Evolutionary conservation across 805 yeast genomes (phyloP).

Genomic region (Candida michaelii): DNA sequence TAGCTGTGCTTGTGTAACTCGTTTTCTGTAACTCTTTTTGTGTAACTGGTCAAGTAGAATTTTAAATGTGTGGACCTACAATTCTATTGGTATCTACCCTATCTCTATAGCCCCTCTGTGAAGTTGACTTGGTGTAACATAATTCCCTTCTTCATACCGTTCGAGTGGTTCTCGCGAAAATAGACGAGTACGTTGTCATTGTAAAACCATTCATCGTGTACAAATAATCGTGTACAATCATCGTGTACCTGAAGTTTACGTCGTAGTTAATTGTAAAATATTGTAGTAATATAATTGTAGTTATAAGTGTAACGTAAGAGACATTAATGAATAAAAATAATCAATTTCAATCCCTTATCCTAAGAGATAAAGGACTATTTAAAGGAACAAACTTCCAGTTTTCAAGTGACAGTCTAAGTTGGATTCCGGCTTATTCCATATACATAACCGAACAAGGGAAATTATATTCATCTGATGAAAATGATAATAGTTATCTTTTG

Average conservation of each 20-base stretch:
- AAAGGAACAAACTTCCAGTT: conserved; percentile 32
- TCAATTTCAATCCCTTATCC: conserved; percentile 25
- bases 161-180: neutral
- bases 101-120: too few relatives aligned
- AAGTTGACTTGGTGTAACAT: too few relatives aligned
- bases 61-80: too few relatives aligned
- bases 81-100: too few relatives aligned
- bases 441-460: conserved; percentile 34
- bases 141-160: too few relatives aligned
- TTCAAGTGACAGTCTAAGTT: conserved; percentile 37
- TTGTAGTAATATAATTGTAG: neutral
- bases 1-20: too few relatives aligned
- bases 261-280: too few relatives aligned
- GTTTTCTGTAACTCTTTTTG: too few relatives aligned
- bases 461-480: conserved; percentile 31
- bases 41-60: too few relatives aligned
- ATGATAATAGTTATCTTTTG: conserved; percentile 28
- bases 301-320: neutral
- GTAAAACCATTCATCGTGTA: too few relatives aligned
- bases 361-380: conserved; percentile 35
- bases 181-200: neutral
- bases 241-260: neutral
- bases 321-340: neutral
- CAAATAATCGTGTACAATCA: too few relatives aligned
- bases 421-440: conserved; percentile 33